Evolutionary conservation across 2,329 filamentous ascomycete species (phyloP).

Genomic region (Fonsecaea multimorphosa): DNA sequence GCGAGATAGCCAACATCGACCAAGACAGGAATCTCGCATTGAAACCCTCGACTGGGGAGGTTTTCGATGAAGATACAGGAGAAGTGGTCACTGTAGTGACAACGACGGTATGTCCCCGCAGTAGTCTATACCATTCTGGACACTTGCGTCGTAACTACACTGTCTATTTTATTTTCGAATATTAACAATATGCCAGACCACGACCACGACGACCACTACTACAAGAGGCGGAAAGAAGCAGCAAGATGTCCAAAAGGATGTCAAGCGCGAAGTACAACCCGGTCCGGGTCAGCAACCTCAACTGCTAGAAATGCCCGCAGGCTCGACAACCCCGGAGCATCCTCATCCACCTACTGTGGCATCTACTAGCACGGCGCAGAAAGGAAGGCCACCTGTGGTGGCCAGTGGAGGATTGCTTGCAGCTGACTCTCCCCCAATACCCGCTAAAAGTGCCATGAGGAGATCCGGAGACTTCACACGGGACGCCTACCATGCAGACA

Average conservation of each 20-base stretch:
- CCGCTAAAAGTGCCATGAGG: conserved; percentile 32
- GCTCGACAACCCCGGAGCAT: conserved; percentile 9
- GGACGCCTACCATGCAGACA: conserved; percentile 13
- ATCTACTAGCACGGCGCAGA: conserved; percentile 24
- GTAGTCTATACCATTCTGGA: not conserved
- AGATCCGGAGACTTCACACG: conserved; percentile 30
- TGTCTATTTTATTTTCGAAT: not conserved
- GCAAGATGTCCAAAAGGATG: conserved; percentile 36
- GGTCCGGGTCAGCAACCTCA: conserved; percentile 21
- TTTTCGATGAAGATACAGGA: conserved; percentile 39
- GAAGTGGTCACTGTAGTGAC: conserved; percentile 40
- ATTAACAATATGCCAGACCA: conserved; percentile 24
- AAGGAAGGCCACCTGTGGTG: conserved; percentile 17
- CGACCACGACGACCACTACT: conserved; percentile 39
- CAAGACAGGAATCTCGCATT: conserved; percentile 37
- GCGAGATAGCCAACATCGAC: conserved; percentile 38
- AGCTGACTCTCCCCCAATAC: conserved; percentile 26
- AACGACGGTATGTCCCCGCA: conserved; percentile 25
- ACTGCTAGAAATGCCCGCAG: conserved; percentile 20
- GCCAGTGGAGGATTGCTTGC: conserved; percentile 16
- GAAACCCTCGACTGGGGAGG: conserved; percentile 37
- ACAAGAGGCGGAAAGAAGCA: conserved; percentile 33
- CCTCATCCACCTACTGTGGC: conserved; percentile 7
- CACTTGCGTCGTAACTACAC: not conserved
- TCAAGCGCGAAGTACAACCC: conserved; percentile 25